Percentiles rank a stretch among this genome's conserved stretches.
Conservation (phyloP, 2,329 filamentous ascomycete species). For the Phialophora chinensis region DNA sequence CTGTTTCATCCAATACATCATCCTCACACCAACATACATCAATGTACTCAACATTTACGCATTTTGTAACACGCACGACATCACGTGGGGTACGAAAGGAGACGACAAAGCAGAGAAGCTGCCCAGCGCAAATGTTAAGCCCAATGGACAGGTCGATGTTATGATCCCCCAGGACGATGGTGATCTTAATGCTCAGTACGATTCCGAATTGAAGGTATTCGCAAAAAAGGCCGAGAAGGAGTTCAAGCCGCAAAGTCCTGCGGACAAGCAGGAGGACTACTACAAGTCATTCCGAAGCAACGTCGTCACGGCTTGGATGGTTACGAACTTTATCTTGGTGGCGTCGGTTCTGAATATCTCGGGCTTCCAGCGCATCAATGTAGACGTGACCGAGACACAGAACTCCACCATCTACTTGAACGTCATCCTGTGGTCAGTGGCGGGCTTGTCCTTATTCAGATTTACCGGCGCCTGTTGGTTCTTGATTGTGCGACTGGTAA, state of each 20-base stretch:
- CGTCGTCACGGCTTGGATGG: constrained; percentile 94
- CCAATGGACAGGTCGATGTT: constrained; percentile 93
- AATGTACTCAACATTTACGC: constrained; percentile 99
- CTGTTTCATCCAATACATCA: constrained; percentile 88
- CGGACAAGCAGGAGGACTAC: constrained; percentile 94
- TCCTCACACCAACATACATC: constrained; percentile 94
- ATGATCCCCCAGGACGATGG: constrained; percentile 85
- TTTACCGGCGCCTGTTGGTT: constrained; percentile 92
- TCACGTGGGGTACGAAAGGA: constrained; percentile 97
- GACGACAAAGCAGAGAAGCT: constrained; percentile 94
- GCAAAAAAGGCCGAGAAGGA: constrained; percentile 74
- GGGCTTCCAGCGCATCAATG: constrained; percentile 72
- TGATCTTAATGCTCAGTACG: constrained; percentile 94
- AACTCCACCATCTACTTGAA: constrained; percentile 80
- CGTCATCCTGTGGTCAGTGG: constrained; percentile 87
- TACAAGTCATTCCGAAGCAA: constrained; percentile 94
- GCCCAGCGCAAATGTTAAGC: constrained; percentile 85
- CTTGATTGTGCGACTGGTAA: constrained; percentile 84
- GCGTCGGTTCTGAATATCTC: constrained; percentile 86
- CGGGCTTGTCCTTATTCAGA: constrained; percentile 80
- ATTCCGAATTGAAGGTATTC: constrained; percentile 79
- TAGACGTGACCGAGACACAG: constrained; percentile 51
- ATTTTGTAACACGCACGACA: constrained; percentile 98
- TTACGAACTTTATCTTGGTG: constrained; percentile 87
- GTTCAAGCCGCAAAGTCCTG: constrained; percentile 54